Percentiles rank a stretch among this genome's conserved stretches.
These are phyloP conservation scores for Sisymbrium irio DNA, from an alignment of 345 rosid genomes.

Conservation along the genomic window DNA sequence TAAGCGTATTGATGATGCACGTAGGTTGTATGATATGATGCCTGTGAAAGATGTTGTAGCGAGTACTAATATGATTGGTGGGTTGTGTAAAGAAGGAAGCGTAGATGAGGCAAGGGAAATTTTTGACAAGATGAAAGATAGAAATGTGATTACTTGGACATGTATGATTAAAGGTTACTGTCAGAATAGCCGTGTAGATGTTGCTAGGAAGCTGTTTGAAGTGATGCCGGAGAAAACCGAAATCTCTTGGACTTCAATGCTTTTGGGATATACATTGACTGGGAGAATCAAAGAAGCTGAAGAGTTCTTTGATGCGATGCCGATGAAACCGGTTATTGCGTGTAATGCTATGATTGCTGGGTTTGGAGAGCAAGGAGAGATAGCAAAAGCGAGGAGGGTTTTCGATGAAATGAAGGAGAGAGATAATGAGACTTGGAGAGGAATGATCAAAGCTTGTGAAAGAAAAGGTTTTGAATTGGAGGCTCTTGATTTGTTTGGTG, in stretches of 20 bases:
- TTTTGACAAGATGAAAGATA: slow-evolving; percentile 52
- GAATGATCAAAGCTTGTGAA: slow-evolving; percentile 71
- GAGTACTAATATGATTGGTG: slow-evolving; percentile 76
- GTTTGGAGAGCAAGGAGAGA: slow-evolving; percentile 57
- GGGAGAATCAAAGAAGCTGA: slow-evolving; percentile 70
- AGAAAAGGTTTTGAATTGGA: slow-evolving; percentile 66
- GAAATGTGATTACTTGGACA: slow-evolving; percentile 82
- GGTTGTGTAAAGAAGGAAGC: slow-evolving; percentile 60
- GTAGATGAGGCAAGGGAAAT: slow-evolving; percentile 61
- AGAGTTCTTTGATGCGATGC: slow-evolving; percentile 59
- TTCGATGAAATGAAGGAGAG: slow-evolving; percentile 60
- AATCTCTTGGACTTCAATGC: slow-evolving; percentile 80
- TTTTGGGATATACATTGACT: slow-evolving; percentile 63
- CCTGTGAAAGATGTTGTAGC: slow-evolving; percentile 73
- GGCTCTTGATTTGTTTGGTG: slow-evolving; percentile 54
- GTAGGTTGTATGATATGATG: slow-evolving; percentile 58
- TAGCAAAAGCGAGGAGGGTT: slow-evolving; percentile 47
- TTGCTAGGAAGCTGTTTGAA: slow-evolving; percentile 82
- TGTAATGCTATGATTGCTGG: slow-evolving; percentile 75
- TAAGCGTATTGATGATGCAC: slow-evolving; percentile 59
- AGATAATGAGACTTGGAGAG: slow-evolving; percentile 66
- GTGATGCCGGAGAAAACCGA: slow-evolving; percentile 83
- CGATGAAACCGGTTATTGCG: slow-evolving; percentile 49
- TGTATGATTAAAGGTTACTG: slow-evolving; percentile 67
- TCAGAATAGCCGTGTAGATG: slow-evolving; percentile 60